Percentiles rank a stretch among this genome's conserved stretches.
These are phyloP conservation scores for Alternaria brassicicola DNA, from an alignment of 2,329 filamentous ascomycete genomes.

Conservation along the genomic window DNA sequence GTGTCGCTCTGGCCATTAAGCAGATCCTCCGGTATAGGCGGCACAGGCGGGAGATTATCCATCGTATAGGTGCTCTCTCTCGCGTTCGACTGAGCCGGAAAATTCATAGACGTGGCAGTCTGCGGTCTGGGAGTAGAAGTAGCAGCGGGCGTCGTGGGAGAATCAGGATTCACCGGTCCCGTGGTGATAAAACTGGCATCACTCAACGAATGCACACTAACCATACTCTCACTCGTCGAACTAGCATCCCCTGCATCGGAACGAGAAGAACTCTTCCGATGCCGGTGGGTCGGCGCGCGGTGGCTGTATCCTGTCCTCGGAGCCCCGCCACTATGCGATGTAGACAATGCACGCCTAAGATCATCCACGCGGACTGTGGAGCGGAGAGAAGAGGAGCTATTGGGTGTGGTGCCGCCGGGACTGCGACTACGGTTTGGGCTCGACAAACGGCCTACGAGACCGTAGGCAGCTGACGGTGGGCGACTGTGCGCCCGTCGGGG, in stretches of 20 bases:
- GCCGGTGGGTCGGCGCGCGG: slow-evolving; percentile 32
- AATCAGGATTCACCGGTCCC: slow-evolving; percentile 18
- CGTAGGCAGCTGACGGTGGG: slow-evolving; percentile 43
- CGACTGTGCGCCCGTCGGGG: slow-evolving; percentile 42
- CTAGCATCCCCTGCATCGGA: no score
- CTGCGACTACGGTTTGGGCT: slow-evolving; percentile 40
- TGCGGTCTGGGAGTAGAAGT: no score
- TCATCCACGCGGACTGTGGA: slow-evolving; percentile 54
- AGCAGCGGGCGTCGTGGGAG: slow-evolving; percentile 27
- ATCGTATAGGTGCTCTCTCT: slow-evolving; percentile 21
- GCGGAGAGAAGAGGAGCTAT: slow-evolving; percentile 46
- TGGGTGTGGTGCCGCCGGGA: slow-evolving; percentile 41
- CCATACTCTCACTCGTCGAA: slow-evolving; percentile 51
- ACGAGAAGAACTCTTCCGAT: slow-evolving; percentile 27
- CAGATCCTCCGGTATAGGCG: slow-evolving; percentile 40
- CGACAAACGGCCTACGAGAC: slow-evolving; percentile 40
- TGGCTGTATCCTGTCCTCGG: slow-evolving; percentile 42
- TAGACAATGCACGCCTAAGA: slow-evolving; percentile 53
- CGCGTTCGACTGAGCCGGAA: slow-evolving; percentile 11
- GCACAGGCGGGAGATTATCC: slow-evolving; percentile 40
- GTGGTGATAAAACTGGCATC: slow-evolving; percentile 60
- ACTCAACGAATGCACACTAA: slow-evolving; percentile 72
- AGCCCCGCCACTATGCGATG: slow-evolving; percentile 33
- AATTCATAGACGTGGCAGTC: slow-evolving; percentile 4
- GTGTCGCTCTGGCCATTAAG: slow-evolving; percentile 22